Base-by-base conservation (phyloP, 2,329 filamentous ascomycete species). In the Stromatinia cepivora region DNA sequence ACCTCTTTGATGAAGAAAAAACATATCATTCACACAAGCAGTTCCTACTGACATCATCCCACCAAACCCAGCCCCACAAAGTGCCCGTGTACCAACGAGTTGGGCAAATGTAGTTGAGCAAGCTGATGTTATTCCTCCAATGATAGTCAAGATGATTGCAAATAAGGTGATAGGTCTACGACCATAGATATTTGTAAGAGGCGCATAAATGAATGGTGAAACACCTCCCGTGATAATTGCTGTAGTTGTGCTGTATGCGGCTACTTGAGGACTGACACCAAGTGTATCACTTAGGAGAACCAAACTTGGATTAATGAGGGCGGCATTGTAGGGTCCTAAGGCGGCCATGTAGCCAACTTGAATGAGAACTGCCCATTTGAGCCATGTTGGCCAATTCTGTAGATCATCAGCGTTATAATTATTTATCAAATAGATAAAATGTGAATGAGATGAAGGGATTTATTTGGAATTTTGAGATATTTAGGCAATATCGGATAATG, bases 301-400 rank as follows among this genome's bases (percentile, higher is more conserved):
- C 34, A 77, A 71, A 48, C 75, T 76, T 15, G 76, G 76, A 54
- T 77, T 77, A 59, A 77, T 71, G 13, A 77, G 70, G 8, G 75
- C 76, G 1, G 76, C 70, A 56, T 77, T 76, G 70, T 76, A 77
- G 6, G 75, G 75, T 5, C 76, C 76, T 22, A 77, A 67, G 70
- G 77, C 77, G 59, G 76, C 76, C 76, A 77, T 77, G 69, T 76
- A 72, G 42, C 75, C 74, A 22, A 77, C 76, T 63, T 77, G 76
- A 66, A 77, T 70, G n/a, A 77, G 68, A 10, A 77, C 76, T 8
- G 74, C 69, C 76, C 76, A 77, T 74, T 77, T 77, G n/a, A 77
- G 68, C 76, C 75, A 77, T 56, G 71, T 66, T 5, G 76, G 74
- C 76, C 76, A 77, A 58, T 77, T 77, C 76, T 77, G 64, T 67